Percentiles rank a stretch among this genome's conserved stretches.
These are phyloP conservation scores for Hypoxylon sp. DNA, from an alignment of 2,329 filamentous ascomycete genomes.

Conservation along the genomic window DNA sequence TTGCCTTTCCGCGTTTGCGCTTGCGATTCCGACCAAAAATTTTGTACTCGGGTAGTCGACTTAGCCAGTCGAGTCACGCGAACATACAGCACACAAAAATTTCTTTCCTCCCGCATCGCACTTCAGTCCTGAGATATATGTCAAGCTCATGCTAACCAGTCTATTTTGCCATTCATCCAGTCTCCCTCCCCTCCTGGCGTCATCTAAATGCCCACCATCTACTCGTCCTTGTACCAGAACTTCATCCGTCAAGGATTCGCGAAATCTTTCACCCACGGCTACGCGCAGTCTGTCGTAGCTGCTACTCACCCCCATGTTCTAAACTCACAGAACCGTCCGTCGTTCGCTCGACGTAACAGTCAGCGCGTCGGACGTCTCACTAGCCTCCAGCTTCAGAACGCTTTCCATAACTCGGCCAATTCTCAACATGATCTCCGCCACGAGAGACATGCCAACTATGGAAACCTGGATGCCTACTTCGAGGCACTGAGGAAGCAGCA, in stretches of 20 bases:
- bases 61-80: conserved; percentile 5
- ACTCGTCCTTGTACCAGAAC: conserved; percentile 76
- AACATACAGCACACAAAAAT: not conserved
- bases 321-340: conserved; percentile 77
- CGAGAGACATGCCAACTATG: conserved; percentile 65
- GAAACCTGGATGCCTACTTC: conserved; percentile 88
- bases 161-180: conserved; percentile 52
- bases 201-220: conserved; percentile 91
- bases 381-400: conserved; percentile 79
- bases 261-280: conserved; percentile 97
- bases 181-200: conserved; percentile 71
- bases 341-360: conserved; percentile 70
- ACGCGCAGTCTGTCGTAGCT: conserved; percentile 97
- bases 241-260: conserved; percentile 98
- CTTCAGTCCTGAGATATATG: not conserved
- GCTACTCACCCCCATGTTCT: conserved; percentile 84
- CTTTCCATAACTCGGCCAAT: conserved; percentile 73
- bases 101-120: not conserved
- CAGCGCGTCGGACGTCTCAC: conserved; percentile 67
- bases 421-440: conserved; percentile 69
- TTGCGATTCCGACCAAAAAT: conserved; percentile 13
- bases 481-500: conserved; percentile 83
- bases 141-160: conserved; percentile 40
- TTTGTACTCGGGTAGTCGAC: conserved; percentile 9
- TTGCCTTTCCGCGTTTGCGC: conserved; percentile 17